Percentiles rank a stretch among this genome's conserved stretches.
Conservation (phyloP, 2,329 filamentous ascomycete species). For the Hypoxylon sp. region DNA sequence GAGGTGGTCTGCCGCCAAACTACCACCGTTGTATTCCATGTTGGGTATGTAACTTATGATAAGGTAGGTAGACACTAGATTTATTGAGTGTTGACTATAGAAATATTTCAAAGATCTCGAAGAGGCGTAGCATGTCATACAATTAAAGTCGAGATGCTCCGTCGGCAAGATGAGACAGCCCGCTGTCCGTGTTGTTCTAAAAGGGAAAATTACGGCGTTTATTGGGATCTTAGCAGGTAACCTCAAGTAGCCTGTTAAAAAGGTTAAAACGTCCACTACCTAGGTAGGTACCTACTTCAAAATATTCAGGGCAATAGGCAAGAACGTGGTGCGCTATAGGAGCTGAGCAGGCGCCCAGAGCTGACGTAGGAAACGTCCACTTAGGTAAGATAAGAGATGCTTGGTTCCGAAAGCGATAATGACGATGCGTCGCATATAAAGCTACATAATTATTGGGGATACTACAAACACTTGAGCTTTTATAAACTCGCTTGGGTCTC, state of each 20-base stretch:
- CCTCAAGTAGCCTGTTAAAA: too few relatives aligned
- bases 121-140: not conserved
- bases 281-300: too few relatives aligned
- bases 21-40: constrained; percentile 67
- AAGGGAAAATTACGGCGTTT: constrained; percentile 8
- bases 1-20: constrained; percentile 74
- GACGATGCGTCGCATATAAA: constrained; percentile 17
- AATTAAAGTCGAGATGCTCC: constrained; percentile 7
- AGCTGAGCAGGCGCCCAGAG: constrained; percentile 12
- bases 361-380: constrained; percentile 25
- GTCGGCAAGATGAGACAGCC: constrained; percentile 34
- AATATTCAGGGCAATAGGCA: constrained; percentile 1
- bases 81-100: not conserved
- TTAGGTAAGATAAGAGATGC: not conserved
- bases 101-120: not conserved
- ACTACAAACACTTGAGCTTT: too few relatives aligned
- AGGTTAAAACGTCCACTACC: constrained; percentile 2
- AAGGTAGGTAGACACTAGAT: not conserved
- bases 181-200: constrained; percentile 27
- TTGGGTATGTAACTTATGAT: constrained; percentile 40
- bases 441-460: too few relatives aligned
- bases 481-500: not conserved
- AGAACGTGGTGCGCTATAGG: constrained; percentile 15
- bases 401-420: constrained; percentile 1
- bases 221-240: not conserved